Evolutionary conservation across 2,329 filamentous ascomycete genomes (phyloP), one percentile per base, ranked within the genome.

Genomic region (Diaporthe vaccinii): DNA sequence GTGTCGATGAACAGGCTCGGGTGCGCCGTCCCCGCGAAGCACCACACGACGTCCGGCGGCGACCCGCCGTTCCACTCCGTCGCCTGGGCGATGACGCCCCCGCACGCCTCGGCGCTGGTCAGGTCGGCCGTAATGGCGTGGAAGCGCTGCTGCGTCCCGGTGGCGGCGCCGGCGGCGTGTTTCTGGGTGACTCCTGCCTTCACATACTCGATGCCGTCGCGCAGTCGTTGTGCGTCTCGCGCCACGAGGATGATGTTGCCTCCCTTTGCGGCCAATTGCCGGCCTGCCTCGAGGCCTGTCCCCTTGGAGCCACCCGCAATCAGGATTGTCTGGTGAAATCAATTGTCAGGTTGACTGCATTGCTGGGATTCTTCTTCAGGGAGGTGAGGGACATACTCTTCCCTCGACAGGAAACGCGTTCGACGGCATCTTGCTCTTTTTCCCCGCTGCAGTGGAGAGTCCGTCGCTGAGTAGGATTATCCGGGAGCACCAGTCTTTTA

Each of bases 291-390:
- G 79, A 92, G 91, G 76, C 97, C 97, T 93, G 98, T 95, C 75
- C 97, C 97, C 82, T 98, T 94, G 0, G 97, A 98, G 44, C 93
- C 95, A 62, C 97, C 97, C 0, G 97, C 99, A 71, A 99, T 87
- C 73, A 98, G 87, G 71, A 97, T 89, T 2, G 96, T 98, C 95
- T 98, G 68, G 20, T 12, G 28, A n/a, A 79, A 14, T 31, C 5
- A 5, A 14, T 25, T 55, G 74, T 51, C 28, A 72, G 68, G 44
- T 17, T 70, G 17, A 44, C 74, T 76, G 31, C 70, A 51, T 53
- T 22, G 9, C 20, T 51, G n/a, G 3, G 9, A 22, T 15, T 8
- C 36, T 22, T 25, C 1, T 6, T 25, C 17, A 9, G 17, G 0
- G 7, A 36, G 77, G 20, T 31, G 28, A 53, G 15, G 28, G 55